Evolutionary conservation across 2,329 filamentous ascomycete genomes (phyloP).

Genomic region (Rosellinia necatrix): DNA sequence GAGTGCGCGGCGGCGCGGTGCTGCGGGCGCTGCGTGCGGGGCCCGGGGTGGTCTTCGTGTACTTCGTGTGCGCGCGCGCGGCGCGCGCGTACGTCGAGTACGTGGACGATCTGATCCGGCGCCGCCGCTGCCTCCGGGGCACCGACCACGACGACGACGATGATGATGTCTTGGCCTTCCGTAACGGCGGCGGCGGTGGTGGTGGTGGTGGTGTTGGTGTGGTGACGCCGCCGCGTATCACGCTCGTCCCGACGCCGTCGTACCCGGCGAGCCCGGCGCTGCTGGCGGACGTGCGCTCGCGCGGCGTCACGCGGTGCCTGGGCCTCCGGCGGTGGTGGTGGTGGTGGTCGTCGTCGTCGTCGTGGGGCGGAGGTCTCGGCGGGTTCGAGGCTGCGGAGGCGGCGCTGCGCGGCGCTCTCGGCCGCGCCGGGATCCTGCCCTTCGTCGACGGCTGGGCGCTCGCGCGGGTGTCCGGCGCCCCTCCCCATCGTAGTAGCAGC

Average conservation of each 20-base stretch:
- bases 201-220: no score
- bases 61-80: background rate
- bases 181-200: no score
- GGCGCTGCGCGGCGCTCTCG: no score
- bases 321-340: background rate
- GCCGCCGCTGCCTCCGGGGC: background rate
- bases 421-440: no score
- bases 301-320: slow-evolving; percentile 4
- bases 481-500: no score
- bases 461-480: no score
- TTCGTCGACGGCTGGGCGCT: no score
- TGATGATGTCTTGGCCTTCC: no score
- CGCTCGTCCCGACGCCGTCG: slow-evolving; percentile 6
- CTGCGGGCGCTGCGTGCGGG: background rate
- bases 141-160: no score
- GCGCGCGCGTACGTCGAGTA: slow-evolving; percentile 1
- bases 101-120: background rate
- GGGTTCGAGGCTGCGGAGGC: background rate
- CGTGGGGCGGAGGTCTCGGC: background rate
- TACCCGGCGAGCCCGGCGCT: slow-evolving; percentile 3
- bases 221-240: background rate
- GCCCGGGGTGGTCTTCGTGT: background rate
- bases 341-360: background rate
- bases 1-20: slow-evolving; percentile 28
- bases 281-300: background rate